Base-by-base conservation (phyloP, 257 asterid genomes). In the Cynanchum wilfordii region DNA sequence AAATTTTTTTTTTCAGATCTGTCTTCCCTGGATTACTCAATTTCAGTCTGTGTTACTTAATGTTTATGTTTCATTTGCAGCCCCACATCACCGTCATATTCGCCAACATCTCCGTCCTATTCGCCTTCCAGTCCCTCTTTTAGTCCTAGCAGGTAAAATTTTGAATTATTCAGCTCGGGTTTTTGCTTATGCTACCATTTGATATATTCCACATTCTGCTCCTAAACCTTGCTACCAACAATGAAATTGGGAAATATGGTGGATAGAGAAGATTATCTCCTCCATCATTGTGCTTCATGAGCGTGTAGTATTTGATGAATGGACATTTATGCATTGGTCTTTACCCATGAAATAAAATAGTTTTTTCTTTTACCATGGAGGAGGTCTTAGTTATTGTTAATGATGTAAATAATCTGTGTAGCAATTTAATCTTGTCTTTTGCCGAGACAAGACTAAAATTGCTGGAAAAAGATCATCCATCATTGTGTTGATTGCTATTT, bases 61-160 rank as follows among this genome's bases (percentile, higher is more conserved):
- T 50, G 20, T 24, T 30, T 71, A 29, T 72, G 10, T 68, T 79
- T 65, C 78, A 47, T 74, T 87, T 87, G 94, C 92, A 95, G 99
- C 85, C 98, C 99, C 5, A 92, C 99, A 27, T 94, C 99, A 1
- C 97, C 97, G 1, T 88, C 99, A 30, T 88, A 92, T 80, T 92
- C 98, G 38, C 98, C 98, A 22, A 92, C 96, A 52, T 92, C 98
- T 58, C 97, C 98, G 47, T 77, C 97, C 1, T 95, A 95, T 80
- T 92, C 99, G 45, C 97, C 99, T 20, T 92, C 98, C 17, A 95
- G 96, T 76, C 98, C 98, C 66, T 87, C 95, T 19, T 92, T 89
- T 77, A 95, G 99, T 75, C 98, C 99, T 27, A 90, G 93, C 99
- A 92, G 98, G 99, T 92, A 89, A 75, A 9, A 15, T 77, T 51